phyloP scores from a whole-genome alignment of 2,329 filamentous ascomycete genomes.

The Cercospora sp. region DNA sequence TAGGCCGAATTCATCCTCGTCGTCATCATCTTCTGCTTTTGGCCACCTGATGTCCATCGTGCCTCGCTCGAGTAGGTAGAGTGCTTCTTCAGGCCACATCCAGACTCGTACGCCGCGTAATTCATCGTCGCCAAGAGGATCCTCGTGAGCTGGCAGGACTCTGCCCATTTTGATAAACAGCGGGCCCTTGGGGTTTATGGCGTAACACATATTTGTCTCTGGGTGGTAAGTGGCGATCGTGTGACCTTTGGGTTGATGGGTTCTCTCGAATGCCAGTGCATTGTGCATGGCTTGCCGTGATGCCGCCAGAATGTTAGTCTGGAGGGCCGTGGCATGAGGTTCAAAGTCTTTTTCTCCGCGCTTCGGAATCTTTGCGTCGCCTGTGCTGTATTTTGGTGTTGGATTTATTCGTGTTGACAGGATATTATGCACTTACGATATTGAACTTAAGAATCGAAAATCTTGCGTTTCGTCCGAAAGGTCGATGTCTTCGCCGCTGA shows the following conservation, averaged over 20 bases:
- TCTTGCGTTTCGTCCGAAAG: constrained; percentile 81
- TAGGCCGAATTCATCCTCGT: constrained; percentile 63
- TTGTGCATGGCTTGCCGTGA: constrained; percentile 87
- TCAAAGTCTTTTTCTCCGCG: constrained; percentile 98
- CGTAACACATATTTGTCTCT: constrained; percentile 57
- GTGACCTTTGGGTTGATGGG: constrained; percentile 68
- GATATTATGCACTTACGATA: constrained; percentile 54
- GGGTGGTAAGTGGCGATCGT: constrained; percentile 74
- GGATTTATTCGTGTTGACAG: too few relatives aligned
- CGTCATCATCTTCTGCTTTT: constrained; percentile 25
- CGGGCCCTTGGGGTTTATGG: constrained; percentile 71
- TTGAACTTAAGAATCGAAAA: constrained; percentile 69
- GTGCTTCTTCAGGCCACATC: constrained; percentile 86
- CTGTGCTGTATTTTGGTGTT: constrained; percentile 32
- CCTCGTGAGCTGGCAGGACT: constrained; percentile 57
- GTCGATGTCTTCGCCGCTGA: constrained; percentile 72
- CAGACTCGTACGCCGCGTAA: constrained; percentile 55
- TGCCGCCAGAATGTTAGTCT: constrained; percentile 73
- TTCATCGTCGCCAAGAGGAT: constrained; percentile 37
- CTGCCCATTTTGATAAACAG: constrained; percentile 75
- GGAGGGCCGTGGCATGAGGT: constrained; percentile 80
- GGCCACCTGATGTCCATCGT: constrained; percentile 88
- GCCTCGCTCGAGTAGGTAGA: constrained; percentile 86
- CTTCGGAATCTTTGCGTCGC: constrained; percentile 66
- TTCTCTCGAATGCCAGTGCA: constrained; percentile 73